Evolutionary conservation across 2,329 filamentous ascomycete species (phyloP), one percentile per base, ranked within the genome.

Genomic region (Waltergamsia citrina): DNA sequence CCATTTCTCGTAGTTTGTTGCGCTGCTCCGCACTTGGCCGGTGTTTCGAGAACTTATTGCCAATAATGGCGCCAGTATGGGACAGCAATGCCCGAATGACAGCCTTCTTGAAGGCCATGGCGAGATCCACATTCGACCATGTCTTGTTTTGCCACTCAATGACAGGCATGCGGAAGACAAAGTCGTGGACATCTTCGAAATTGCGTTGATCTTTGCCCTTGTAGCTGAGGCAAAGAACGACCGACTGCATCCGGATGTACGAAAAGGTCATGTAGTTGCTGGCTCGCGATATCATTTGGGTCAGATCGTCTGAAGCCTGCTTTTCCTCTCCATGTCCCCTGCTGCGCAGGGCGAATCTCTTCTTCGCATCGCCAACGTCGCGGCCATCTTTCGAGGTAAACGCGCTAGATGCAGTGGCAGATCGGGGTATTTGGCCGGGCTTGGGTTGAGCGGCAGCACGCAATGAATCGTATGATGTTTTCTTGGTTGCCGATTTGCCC

Each of bases 101-200:
- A 30, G 94, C 88, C 53, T 88, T 93, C 63, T 98, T 96, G 35
- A 98, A 70, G 11, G 87, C 83, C 31, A 96, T 69, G 1, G 90
- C 88, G 8, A 98, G 74, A 50, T 98, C 92, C 6, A 98, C 72
- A 54, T 96, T 98, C 6, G 87, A 95, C 92, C 92, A 98, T 7
- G 88, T 96, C 67, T 98, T 98, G 69, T 98, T 98, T 42, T 86
- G 78, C 63, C 94, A 96, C 55, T 98, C 92, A 30, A 98, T 79
- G 3, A 84, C 82, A 4, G 92, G 92, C 60, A 98, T 76, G 22
- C 86, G 80, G 72, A 98, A 98, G 32, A 98, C 92, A 46, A 98
- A 93, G 52, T 96, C 82, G 59, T 98, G 90, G 12, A 98, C 82
- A 56, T 98, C 93, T 60, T 95, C 87, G 37, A 98, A 73, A 49